Conservation (phyloP, 306 rosid species). For the Acacia acuminata region DNA sequence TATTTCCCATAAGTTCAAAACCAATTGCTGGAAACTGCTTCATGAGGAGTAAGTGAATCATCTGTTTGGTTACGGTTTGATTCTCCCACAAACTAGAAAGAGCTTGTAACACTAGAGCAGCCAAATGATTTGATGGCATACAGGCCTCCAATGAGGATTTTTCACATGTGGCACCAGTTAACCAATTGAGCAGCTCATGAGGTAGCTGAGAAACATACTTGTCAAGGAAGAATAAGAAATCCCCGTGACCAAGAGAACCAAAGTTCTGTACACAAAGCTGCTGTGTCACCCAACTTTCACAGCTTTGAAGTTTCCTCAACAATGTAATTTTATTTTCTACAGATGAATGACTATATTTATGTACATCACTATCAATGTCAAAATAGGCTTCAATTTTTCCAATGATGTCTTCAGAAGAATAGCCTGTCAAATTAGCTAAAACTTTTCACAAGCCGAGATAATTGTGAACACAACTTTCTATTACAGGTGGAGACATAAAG, state of each 20-base stretch:
- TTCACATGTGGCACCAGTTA: slow-evolving; percentile 43
- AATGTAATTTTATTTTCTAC: slow-evolving; percentile 41
- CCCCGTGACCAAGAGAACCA: slow-evolving; percentile 77
- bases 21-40: slow-evolving; percentile 75
- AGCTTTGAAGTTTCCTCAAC: slow-evolving; percentile 62
- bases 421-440: slow-evolving; percentile 46
- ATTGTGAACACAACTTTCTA: slow-evolving; percentile 23
- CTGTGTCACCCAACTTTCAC: slow-evolving; percentile 75
- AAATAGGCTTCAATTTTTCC: slow-evolving; percentile 55
- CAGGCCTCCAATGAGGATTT: slow-evolving; percentile 54
- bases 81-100: slow-evolving; percentile 60
- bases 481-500: neutral
- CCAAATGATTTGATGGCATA: slow-evolving; percentile 69
- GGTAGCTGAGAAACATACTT: slow-evolving; percentile 63
- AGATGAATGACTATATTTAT: slow-evolving; percentile 33
- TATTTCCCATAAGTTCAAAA: slow-evolving; percentile 56
- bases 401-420: slow-evolving; percentile 65
- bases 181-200: slow-evolving; percentile 47
- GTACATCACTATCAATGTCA: slow-evolving; percentile 47
- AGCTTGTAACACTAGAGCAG: slow-evolving; percentile 74
- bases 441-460: slow-evolving; percentile 18
- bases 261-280: slow-evolving; percentile 68
- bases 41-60: slow-evolving; percentile 57
- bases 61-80: slow-evolving; percentile 50
- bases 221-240: slow-evolving; percentile 64